Evolutionary conservation across 192 early-diverging fungal genomes (phyloP).

Genomic region (Coemansia reversa): DNA sequence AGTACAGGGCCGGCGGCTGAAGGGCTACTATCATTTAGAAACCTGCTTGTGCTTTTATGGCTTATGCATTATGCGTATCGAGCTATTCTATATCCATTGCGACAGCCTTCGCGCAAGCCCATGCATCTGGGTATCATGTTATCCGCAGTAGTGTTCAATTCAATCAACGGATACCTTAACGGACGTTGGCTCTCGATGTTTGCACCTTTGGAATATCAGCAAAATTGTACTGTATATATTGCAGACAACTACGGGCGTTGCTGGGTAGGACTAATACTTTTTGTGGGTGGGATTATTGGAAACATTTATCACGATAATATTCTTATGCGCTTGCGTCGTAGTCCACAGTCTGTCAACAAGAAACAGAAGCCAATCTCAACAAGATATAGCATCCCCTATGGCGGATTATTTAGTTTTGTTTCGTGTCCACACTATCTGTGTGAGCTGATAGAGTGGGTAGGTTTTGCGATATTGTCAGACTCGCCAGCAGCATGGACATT

Average conservation of each 20-base stretch:
- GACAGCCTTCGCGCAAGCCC: slow-evolving; percentile 39
- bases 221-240: neutral
- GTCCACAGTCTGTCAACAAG: neutral
- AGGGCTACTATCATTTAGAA: slow-evolving; percentile 3
- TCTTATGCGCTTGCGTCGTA: slow-evolving; percentile 25
- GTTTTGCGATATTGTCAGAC: slow-evolving; percentile 38
- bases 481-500: slow-evolving; percentile 52
- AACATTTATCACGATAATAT: slow-evolving; percentile 49
- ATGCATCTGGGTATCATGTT: slow-evolving; percentile 48
- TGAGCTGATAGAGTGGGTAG: slow-evolving; percentile 51
- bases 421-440: slow-evolving; percentile 56
- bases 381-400: slow-evolving; percentile 35
- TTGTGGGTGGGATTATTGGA: slow-evolving; percentile 28
- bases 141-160: slow-evolving; percentile 37
- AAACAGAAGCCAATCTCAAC: neutral
- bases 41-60: slow-evolving; percentile 19
- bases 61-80: slow-evolving; percentile 45
- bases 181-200: slow-evolving; percentile 38
- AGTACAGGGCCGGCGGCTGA: neutral
- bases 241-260: neutral
- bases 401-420: slow-evolving; percentile 41
- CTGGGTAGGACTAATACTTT: slow-evolving; percentile 11
- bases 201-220: neutral
- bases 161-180: slow-evolving; percentile 50
- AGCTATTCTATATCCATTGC: slow-evolving; percentile 43